Conservation (phyloP, 2,329 filamentous ascomycete species). For the Alternaria angustiovoidea region DNA sequence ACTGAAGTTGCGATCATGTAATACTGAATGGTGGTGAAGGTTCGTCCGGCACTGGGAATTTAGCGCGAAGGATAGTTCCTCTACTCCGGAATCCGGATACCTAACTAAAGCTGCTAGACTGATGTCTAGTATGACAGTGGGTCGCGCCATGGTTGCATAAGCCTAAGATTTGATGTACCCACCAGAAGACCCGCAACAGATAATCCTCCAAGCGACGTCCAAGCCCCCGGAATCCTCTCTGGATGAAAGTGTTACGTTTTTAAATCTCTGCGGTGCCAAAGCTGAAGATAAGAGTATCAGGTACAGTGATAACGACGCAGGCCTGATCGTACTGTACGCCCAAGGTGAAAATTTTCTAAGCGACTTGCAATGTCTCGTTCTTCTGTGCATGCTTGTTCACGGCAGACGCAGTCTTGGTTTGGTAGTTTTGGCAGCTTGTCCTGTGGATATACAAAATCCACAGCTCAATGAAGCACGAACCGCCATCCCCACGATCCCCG, state of each 20-base stretch:
- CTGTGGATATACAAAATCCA: background rate
- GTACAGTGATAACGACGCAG: constrained; percentile 5
- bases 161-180: constrained; percentile 6
- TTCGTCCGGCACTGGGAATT: background rate
- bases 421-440: background rate
- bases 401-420: background rate
- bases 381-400: background rate
- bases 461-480: background rate
- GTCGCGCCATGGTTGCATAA: constrained; percentile 6
- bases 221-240: background rate
- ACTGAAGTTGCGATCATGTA: background rate
- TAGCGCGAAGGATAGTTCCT: background rate
- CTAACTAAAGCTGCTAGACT: background rate
- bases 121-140: constrained; percentile 9
- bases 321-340: background rate
- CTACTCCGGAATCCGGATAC: background rate
- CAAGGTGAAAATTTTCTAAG: background rate
- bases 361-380: background rate
- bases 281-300: constrained; percentile 11
- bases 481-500: constrained; percentile 5
- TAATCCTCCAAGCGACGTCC: constrained; percentile 1
- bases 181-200: constrained; percentile 7
- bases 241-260: constrained; percentile 15
- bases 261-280: background rate
- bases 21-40: background rate